Evolutionary conservation across 163 green algal species (phyloP).

Genomic region (Chlamydomonas reinhardtii): DNA sequence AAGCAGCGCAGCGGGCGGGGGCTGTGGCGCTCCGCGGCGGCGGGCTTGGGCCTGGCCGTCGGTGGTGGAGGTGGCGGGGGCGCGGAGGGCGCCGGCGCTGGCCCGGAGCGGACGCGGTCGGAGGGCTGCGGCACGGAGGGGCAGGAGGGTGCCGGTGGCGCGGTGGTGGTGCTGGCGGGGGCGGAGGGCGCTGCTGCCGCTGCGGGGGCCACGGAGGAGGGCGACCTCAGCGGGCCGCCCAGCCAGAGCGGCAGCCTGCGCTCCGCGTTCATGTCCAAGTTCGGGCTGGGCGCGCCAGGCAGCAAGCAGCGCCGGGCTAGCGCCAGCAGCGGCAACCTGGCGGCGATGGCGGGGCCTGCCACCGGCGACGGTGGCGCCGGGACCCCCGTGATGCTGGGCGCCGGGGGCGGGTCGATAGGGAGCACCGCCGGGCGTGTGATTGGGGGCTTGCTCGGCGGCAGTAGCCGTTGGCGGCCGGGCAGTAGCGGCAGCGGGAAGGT

Average conservation of each 20-base stretch:
- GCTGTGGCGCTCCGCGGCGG: background rate
- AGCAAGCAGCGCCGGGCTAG: background rate
- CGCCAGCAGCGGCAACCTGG: constrained; percentile 20
- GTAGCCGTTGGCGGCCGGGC: no score
- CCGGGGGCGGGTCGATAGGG: background rate
- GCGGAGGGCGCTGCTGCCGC: background rate
- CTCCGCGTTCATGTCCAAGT: constrained; percentile 4
- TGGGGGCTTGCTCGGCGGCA: no score
- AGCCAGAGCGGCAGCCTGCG: background rate
- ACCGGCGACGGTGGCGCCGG: background rate
- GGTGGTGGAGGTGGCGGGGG: background rate
- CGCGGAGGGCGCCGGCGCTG: background rate
- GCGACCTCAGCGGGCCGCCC: background rate
- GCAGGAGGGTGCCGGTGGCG: no score
- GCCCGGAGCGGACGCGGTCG: background rate
- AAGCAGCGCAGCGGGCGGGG: background rate
- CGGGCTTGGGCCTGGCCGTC: no score
- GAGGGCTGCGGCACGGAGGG: background rate
- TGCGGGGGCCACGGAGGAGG: background rate
- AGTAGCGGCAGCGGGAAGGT: background rate
- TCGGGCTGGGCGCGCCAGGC: background rate
- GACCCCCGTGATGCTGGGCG: background rate
- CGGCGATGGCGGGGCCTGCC: constrained; percentile 3
- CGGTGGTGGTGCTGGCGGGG: background rate
- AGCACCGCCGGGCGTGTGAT: background rate